Conservation (phyloP, 148 eudicot species). For the Diospyros kaki region DNA sequence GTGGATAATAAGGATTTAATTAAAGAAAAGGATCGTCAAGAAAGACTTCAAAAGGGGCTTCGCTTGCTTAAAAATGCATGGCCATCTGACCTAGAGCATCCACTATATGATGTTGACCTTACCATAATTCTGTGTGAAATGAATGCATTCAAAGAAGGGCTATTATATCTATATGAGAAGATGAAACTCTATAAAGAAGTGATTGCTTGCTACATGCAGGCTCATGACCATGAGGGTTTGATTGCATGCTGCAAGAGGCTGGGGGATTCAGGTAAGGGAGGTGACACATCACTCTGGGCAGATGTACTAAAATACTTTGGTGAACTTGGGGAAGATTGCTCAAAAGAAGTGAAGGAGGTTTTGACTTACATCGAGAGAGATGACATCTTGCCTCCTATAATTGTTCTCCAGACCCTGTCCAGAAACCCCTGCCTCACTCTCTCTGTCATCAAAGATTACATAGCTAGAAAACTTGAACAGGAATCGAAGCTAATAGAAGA, state of each 20-base stretch:
- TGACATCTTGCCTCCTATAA: conserved; percentile 86
- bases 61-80: conserved; percentile 79
- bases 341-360: conserved; percentile 92
- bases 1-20: conserved; percentile 13
- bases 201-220: conserved; percentile 93
- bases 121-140: conserved; percentile 91
- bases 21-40: conserved; percentile 50
- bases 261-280: conserved; percentile 93
- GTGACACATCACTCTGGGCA: conserved; percentile 93
- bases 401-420: conserved; percentile 83
- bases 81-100: conserved; percentile 81
- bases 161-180: conserved; percentile 81
- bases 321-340: conserved; percentile 99
- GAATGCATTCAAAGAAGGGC: conserved; percentile 77
- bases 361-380: conserved; percentile 90
- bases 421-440: conserved; percentile 90
- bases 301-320: conserved; percentile 91
- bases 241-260: conserved; percentile 98
- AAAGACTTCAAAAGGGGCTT: conserved; percentile 71
- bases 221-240: conserved; percentile 91
- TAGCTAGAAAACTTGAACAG: conserved; percentile 92
- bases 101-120: conserved; percentile 89
- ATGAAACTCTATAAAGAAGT: conserved; percentile 96
- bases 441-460: conserved; percentile 91
- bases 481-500: conserved; percentile 91